Base-by-base conservation (phyloP, 2,329 filamentous ascomycete genomes). In the Colletotrichum noveboracense region DNA sequence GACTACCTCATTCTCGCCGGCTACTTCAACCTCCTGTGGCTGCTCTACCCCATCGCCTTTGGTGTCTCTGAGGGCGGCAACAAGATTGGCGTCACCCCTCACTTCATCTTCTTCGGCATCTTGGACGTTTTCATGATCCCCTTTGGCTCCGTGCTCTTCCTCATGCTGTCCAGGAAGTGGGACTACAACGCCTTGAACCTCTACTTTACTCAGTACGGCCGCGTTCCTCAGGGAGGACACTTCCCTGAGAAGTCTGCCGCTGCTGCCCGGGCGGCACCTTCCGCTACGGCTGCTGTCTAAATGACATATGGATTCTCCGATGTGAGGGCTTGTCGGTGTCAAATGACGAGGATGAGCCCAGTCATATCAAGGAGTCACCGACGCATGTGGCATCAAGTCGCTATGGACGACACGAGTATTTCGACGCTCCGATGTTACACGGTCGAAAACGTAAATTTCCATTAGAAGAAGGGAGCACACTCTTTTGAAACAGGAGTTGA, bases 201-300 rank as follows among this genome's bases (percentile, higher is more conserved):
- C 55, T 85, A 86, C 74, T 91, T 91, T 77, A 91, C 89, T 26
- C 89, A 90, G 80, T 89, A 90, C 78, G 89, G 89, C 67, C 87
- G 89, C 21, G 88, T 90, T 26, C 79, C 81, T n/a, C 79, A 84
- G n/a, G 78, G 78, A 10, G 86, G 86, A n/a, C 80, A 82, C 60
- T 88, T 84, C 82, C 87, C 87, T 62, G 88, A 89, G 82, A 89
- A 90, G 84, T 76, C 79, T 52, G 73, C 79, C 1, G 69, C 66
- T 67, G 14, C 82, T 7, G 77, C 81, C 32, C 76, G 80, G 24
- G 77, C 80, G 9, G 60, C 79, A 5, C 75, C 78, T 7, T 76
- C 81, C n/a, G 79, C 79, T 8, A 32, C 58, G 1, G 36, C 30
- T 4, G 36, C 36, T 55, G 72, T 73, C 14, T 75, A 9, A 66